Evolutionary conservation across 2,329 filamentous ascomycete genomes (phyloP).

Genomic region (Fusarium sp.): DNA sequence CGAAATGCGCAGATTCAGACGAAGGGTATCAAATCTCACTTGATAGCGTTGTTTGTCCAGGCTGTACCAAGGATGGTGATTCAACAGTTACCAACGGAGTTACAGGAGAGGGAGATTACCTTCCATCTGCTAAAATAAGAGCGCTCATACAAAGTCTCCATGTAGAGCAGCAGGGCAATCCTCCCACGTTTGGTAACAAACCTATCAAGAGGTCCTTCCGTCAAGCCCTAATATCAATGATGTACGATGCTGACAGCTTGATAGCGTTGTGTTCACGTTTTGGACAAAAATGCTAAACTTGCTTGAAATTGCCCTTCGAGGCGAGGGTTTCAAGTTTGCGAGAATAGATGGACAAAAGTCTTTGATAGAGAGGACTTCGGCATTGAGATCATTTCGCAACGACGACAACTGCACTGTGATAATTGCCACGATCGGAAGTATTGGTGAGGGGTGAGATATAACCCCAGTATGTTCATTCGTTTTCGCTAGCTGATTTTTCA

Average conservation of each 20-base stretch:
- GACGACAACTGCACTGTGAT: neutral
- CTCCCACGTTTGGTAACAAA: rapidly evolving
- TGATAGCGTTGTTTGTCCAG: neutral
- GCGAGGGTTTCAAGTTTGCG: neutral
- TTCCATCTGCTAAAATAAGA: neutral
- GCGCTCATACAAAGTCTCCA: neutral
- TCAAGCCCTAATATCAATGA: rapidly evolving
- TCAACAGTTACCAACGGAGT: rapidly evolving
- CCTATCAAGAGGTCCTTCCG: neutral
- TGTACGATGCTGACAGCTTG: rapidly evolving
- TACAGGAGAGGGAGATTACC: neutral
- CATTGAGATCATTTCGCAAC: neutral
- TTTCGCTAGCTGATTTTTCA: neutral
- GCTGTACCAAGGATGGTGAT: neutral
- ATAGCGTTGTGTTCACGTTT: neutral
- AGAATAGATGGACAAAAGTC: neutral
- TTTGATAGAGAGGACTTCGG: neutral
- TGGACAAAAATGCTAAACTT: neutral
- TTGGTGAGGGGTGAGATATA: neutral
- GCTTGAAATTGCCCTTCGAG: neutral
- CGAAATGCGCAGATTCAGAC: neutral
- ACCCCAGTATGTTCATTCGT: neutral
- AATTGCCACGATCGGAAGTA: neutral
- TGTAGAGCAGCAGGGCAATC: rapidly evolving
- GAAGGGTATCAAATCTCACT: rapidly evolving